Percentiles rank a stretch among this genome's conserved stretches.
These are phyloP conservation scores for Marasmius sp. DNA, from an alignment of 1,284 basidiomycete species.

Conservation along the genomic window DNA sequence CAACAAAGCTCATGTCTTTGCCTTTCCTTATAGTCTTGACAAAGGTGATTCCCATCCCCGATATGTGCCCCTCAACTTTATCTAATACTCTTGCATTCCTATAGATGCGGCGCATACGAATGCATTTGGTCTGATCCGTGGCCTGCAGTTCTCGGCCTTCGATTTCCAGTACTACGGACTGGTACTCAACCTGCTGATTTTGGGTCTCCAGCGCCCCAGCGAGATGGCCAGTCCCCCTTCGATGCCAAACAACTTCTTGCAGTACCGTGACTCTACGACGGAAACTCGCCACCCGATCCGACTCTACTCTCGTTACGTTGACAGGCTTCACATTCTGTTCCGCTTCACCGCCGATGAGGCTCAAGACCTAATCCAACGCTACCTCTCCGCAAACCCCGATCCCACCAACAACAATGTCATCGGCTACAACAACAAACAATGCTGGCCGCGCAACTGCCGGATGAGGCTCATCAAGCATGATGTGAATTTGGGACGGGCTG, in stretches of 20 bases:
- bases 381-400: constrained; percentile 95
- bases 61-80: constrained; percentile 41
- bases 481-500: constrained; percentile 96
- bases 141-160: constrained; percentile 94
- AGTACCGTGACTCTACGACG: constrained; percentile 90
- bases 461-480: constrained; percentile 99
- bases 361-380: constrained; percentile 96
- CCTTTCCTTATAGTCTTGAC: constrained; percentile 60
- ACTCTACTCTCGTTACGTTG: constrained; percentile 93
- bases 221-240: constrained; percentile 97
- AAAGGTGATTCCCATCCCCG: constrained; percentile 44
- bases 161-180: constrained; percentile 97
- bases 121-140: constrained; percentile 90
- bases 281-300: constrained; percentile 95
- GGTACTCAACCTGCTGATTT: constrained; percentile 88
- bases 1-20: background rate
- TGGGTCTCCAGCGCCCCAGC: constrained; percentile 91
- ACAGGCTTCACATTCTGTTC: constrained; percentile 93
- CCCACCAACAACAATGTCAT: constrained; percentile 99
- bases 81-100: constrained; percentile 5
- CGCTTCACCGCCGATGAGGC: constrained; percentile 98
- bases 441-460: constrained; percentile 96
- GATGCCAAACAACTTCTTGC: constrained; percentile 95
- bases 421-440: constrained; percentile 98
- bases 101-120: constrained; percentile 89